Percentiles rank a stretch among this genome's conserved stretches.
These are phyloP conservation scores for Pythium guiyangense DNA, from an alignment of 352 stramenopile genomes.

Conservation along the genomic window DNA sequence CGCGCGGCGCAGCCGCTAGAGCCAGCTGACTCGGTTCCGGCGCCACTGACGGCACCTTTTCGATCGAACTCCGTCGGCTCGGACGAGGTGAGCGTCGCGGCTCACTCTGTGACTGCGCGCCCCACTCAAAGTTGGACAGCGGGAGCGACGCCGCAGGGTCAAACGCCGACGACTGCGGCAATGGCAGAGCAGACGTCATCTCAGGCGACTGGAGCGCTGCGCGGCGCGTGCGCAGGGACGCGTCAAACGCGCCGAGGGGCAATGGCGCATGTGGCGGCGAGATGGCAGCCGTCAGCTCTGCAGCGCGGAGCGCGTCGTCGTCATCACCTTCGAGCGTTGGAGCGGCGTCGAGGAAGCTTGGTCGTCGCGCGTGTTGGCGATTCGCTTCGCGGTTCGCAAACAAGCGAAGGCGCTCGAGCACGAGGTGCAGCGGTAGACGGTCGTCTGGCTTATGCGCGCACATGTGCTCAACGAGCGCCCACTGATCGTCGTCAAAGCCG, in stretches of 20 bases:
- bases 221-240: no score
- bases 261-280: neutral
- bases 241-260: neutral
- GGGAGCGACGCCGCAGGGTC: no score
- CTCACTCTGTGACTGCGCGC: no score
- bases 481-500: slow-evolving; percentile 15
- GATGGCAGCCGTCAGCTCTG: neutral
- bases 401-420: neutral
- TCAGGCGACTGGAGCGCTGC: no score
- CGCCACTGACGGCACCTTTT: neutral
- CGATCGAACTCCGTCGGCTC: neutral
- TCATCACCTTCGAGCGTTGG: neutral
- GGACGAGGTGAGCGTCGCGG: no score
- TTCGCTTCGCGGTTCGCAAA: neutral
- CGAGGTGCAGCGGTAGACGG: neutral
- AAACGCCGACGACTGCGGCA: no score
- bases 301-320: neutral
- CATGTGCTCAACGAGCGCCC: slow-evolving; percentile 15
- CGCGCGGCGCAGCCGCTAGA: no score
- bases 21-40: no score
- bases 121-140: no score
- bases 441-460: slow-evolving; percentile 9
- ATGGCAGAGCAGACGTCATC: no score
- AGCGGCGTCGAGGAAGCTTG: no score
- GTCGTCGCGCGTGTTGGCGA: neutral